Evolutionary conservation across 352 stramenopile genomes (phyloP), one percentile per base, ranked within the genome.

Genomic region (Globisporangium radiosum): DNA sequence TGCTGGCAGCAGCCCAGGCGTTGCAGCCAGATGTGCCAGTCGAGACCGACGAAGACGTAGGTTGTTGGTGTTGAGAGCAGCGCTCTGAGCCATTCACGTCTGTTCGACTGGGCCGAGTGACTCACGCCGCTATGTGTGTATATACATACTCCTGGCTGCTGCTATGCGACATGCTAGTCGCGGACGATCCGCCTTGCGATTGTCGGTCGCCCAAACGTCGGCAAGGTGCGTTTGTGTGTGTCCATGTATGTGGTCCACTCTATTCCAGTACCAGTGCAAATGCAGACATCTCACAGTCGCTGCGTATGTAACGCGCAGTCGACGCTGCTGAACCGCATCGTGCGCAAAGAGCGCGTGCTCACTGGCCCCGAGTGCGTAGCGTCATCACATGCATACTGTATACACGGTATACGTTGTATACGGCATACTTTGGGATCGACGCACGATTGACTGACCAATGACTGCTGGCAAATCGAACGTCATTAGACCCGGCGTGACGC

Each of bases 251-350:
- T 25, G 19, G 19, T 25, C 19, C 19, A 1, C 19, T 25, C 19
- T 25, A 25, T 25, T 25, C 19, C 19, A 25, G 19, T 25, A 25
- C 19, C 1, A 25, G 19, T 25, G 19, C 19, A 25, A 25, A 25
- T 25, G 19, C 19, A 25, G 19, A 25, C 19, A 25, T 25, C 19
- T 25, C 19, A 25, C 19, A 25, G 19, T 25, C 19, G 19, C 19
- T 2, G 19, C 19, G 19, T 25, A 25, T 25, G 19, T 25, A 4
- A 15, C 8, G 11, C 49, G 10, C 25, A 83, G 69, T 91, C 81
- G 0, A 93, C 83, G 44, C 62, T 93, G 42, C 74, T 93, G 33
- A 93, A 93, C 76, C 75, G 81, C 17, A 87, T 93, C 48, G 78
- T 93, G 52, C 79, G 81, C 61, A 87, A 84, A 17, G 80, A 93